Conservation (phyloP, 1,284 basidiomycete genomes). For the Cryptococcus sp. region DNA sequence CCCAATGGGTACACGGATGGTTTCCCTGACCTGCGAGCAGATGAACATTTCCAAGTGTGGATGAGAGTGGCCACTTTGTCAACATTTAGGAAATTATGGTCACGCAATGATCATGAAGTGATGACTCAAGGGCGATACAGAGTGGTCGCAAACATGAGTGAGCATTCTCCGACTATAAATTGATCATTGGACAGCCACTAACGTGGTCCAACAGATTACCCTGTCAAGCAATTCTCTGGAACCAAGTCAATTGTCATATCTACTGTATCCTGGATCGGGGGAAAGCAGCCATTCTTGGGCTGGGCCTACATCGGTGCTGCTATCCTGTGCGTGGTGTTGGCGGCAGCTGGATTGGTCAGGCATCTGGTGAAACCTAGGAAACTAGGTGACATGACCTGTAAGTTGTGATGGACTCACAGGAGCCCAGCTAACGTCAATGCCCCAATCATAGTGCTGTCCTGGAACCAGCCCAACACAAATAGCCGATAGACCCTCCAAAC, state of each 20-base stretch:
- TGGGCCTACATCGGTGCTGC: constrained; percentile 94
- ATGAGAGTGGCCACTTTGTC: constrained; percentile 97
- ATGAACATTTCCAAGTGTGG: constrained; percentile 99
- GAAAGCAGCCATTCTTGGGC: constrained; percentile 88
- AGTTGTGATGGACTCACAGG: constrained; percentile 3
- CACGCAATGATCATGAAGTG: constrained; percentile 74
- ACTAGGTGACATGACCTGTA: constrained; percentile 50
- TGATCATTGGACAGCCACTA: neutral
- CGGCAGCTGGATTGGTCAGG: constrained; percentile 80
- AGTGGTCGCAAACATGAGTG: constrained; percentile 78
- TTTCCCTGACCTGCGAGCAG: constrained; percentile 70
- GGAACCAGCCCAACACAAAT: constrained; percentile 60
- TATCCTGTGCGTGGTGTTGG: constrained; percentile 80
- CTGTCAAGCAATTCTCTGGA: constrained; percentile 84
- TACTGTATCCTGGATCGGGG: constrained; percentile 96
- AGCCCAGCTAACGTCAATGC: constrained; percentile 1
- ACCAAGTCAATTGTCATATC: constrained; percentile 97
- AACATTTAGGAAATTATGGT: constrained; percentile 93
- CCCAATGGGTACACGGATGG: constrained; percentile 70
- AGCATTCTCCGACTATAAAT: constrained; percentile 15
- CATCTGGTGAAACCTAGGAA: constrained; percentile 91
- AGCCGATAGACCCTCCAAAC: neutral
- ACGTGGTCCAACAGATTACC: constrained; percentile 66
- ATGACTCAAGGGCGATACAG: constrained; percentile 74
- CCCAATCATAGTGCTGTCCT: constrained; percentile 64